Percentiles rank a stretch among this genome's conserved stretches.
Conservation (phyloP, 768 basidiomycete genomes). For the Calvatia gigantea region DNA sequence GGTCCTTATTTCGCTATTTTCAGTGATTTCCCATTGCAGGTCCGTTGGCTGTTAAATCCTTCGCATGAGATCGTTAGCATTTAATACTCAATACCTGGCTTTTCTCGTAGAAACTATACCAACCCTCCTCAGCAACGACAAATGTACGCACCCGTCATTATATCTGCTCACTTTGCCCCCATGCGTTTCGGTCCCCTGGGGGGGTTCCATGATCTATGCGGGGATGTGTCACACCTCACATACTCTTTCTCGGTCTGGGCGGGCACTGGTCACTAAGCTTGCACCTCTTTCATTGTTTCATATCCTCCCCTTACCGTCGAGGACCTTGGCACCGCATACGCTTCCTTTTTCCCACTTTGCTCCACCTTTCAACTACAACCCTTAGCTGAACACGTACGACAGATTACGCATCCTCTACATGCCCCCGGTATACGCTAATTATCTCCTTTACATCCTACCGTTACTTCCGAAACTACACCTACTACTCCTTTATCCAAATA, state of each 20-base stretch:
- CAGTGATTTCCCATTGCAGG: conserved; percentile 64
- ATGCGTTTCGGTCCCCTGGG: too few relatives aligned
- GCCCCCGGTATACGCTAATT: conserved; percentile 77
- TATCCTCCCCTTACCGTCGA: neutral
- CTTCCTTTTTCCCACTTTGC: neutral
- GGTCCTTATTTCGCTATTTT: conserved; percentile 51
- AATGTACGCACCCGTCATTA: conserved; percentile 46
- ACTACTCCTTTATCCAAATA: conserved; percentile 44
- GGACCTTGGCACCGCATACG: neutral
- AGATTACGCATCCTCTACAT: conserved; percentile 82
- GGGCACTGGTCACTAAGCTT: too few relatives aligned
- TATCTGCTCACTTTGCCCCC: neutral
- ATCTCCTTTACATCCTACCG: conserved; percentile 87
- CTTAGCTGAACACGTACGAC: conserved; percentile 7
- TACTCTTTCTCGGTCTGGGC: too few relatives aligned
- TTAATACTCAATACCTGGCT: conserved; percentile 2
- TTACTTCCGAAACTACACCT: conserved; percentile 72
- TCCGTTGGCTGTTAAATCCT: conserved; percentile 26
- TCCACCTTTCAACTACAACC: neutral
- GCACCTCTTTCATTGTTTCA: neutral
- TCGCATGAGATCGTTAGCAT: too few relatives aligned
- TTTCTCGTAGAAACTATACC: conserved; percentile 60
- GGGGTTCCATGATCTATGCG: too few relatives aligned
- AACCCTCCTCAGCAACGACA: conserved; percentile 75
- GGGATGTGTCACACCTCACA: too few relatives aligned